phyloP scores from a whole-genome alignment of 192 early-diverging fungal species.

The Coemansia aciculifera region DNA sequence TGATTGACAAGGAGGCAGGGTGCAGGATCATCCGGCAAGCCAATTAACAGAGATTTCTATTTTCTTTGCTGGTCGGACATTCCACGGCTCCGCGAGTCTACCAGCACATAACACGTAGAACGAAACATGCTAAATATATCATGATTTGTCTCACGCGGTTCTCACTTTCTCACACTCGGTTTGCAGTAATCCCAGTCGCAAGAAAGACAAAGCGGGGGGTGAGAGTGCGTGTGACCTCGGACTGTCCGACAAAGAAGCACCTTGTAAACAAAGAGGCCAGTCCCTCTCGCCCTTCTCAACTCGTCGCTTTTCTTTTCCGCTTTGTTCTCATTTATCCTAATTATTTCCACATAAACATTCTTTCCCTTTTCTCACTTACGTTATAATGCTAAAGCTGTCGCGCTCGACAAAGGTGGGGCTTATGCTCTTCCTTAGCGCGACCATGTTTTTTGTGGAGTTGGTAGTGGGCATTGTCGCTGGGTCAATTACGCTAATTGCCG shows the following conservation, averaged over 20 bases:
- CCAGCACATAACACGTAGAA: neutral
- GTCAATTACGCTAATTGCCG: constrained; percentile 84
- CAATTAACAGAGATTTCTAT: neutral
- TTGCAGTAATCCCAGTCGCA: neutral
- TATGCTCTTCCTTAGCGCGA: constrained; percentile 61
- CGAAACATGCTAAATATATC: too few species aligned
- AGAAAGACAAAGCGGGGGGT: neutral
- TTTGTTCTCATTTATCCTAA: neutral
- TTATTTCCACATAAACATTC: constrained; percentile 10
- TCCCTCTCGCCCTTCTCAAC: neutral
- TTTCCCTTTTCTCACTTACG: neutral
- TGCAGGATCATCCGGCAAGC: neutral
- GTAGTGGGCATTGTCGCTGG: constrained; percentile 72
- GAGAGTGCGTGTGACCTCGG: neutral
- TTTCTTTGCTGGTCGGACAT: neutral
- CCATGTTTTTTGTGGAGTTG: constrained; percentile 81
- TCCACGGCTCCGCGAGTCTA: neutral
- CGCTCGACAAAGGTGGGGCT: constrained; percentile 60
- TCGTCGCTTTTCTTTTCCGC: neutral
- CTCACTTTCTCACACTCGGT: neutral
- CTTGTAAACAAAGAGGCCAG: neutral
- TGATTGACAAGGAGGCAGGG: neutral
- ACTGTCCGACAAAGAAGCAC: neutral
- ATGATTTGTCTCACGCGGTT: neutral
- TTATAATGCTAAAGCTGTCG: constrained; percentile 40